Evolutionary conservation across 805 yeast species (phyloP).

Genomic region (Suhomyces sp.): DNA sequence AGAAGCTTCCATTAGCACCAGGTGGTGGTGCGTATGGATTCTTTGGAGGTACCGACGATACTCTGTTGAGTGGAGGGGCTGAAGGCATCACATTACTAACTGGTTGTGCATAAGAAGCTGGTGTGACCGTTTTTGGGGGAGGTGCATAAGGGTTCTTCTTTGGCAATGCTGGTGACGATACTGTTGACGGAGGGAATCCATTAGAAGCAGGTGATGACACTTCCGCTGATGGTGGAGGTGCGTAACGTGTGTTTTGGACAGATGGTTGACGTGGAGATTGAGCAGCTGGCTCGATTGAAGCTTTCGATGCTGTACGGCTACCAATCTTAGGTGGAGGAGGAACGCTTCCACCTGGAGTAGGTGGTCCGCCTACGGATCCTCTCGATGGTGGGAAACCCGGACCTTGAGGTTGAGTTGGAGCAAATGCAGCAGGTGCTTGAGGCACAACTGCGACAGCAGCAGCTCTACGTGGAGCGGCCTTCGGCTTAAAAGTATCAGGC

Average conservation of each 20-base stretch:
- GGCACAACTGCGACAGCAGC: slow-evolving; percentile 42
- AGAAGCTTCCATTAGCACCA: background rate
- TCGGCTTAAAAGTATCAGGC: slow-evolving; percentile 51
- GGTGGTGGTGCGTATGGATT: slow-evolving; percentile 41
- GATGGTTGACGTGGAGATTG: slow-evolving; percentile 20
- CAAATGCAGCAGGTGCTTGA: slow-evolving; percentile 13
- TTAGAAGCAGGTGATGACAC: slow-evolving; percentile 14
- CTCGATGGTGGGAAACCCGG: slow-evolving; percentile 16
- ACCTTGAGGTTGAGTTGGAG: slow-evolving; percentile 7
- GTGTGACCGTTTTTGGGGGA: too few relatives aligned
- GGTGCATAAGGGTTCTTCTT: slow-evolving; percentile 24
- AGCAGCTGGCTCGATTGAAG: slow-evolving; percentile 14
- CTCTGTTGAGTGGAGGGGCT: slow-evolving; percentile 9
- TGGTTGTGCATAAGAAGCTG: slow-evolving; percentile 34
- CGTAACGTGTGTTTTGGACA: slow-evolving; percentile 33
- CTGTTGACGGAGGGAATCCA: slow-evolving; percentile 24
- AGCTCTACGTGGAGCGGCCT: slow-evolving; percentile 41
- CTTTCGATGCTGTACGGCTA: slow-evolving; percentile 24
- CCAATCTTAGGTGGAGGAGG: slow-evolving; percentile 31
- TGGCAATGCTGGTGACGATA: slow-evolving; percentile 23
- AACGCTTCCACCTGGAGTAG: too few relatives aligned
- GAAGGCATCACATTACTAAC: slow-evolving; percentile 16
- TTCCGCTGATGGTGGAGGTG: slow-evolving; percentile 25
- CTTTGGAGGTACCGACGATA: slow-evolving; percentile 22
- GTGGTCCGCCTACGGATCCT: slow-evolving; percentile 11